Conservation (phyloP, 148 eudicot species). For the Tetragonia tetragonoides region DNA sequence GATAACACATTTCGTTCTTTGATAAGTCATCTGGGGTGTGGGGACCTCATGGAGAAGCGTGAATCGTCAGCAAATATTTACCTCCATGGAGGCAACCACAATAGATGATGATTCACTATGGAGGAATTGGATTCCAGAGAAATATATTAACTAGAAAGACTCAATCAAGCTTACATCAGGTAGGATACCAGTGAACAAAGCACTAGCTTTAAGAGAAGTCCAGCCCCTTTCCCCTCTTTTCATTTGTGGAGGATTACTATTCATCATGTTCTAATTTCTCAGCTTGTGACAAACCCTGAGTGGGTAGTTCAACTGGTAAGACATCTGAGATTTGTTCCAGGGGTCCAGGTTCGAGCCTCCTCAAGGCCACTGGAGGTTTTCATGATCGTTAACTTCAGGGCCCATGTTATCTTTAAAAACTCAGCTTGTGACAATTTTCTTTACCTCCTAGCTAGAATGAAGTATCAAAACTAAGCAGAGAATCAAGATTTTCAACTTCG, state of each 20-base stretch:
- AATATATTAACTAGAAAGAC: too few relatives aligned
- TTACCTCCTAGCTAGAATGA: background rate
- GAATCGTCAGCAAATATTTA: background rate
- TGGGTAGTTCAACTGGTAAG: too few relatives aligned
- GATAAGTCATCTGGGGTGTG: background rate
- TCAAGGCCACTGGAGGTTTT: too few relatives aligned
- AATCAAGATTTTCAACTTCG: background rate
- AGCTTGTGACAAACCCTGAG: background rate
- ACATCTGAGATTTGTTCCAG: too few relatives aligned
- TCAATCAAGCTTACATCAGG: background rate
- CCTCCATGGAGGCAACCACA: background rate
- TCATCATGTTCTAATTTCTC: background rate
- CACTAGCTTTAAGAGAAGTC: background rate
- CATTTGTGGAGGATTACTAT: background rate
- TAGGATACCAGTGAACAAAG: background rate
- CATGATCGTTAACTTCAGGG: too few relatives aligned
- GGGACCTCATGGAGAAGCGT: background rate
- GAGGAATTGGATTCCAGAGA: too few relatives aligned
- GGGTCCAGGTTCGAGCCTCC: too few relatives aligned
- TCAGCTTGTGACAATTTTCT: background rate
- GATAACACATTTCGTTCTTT: background rate
- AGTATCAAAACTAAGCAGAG: background rate
- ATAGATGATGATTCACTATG: too few relatives aligned
- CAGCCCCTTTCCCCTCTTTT: background rate
- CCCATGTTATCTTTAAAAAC: background rate